These are phyloP conservation scores for Fusarium compactum DNA, from an alignment of 2,329 filamentous ascomycete genomes.

Conservation along the genomic window DNA sequence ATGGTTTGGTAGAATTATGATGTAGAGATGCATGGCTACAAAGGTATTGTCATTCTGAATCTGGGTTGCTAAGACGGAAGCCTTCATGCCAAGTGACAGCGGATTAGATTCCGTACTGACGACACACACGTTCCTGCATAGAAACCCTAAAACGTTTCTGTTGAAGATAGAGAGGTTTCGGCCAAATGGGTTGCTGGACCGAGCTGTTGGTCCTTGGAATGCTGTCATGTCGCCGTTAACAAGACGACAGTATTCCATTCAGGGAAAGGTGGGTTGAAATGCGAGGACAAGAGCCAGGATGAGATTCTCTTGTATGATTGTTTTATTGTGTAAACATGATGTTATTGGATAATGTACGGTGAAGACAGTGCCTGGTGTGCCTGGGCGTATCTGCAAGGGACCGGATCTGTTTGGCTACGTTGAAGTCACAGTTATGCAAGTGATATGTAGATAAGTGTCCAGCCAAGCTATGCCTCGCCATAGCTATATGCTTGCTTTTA, in stretches of 20 bases:
- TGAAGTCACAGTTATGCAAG: not conserved
- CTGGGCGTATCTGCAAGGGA: slow-evolving; percentile 6
- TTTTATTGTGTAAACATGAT: too few relatives aligned
- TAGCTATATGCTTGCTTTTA: not conserved
- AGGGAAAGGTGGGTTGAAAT: not conserved
- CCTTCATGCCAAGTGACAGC: slow-evolving; percentile 32
- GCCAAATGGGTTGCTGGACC: not conserved
- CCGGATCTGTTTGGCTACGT: not conserved
- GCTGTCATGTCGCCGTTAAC: slow-evolving; percentile 1
- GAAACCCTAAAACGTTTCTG: slow-evolving; percentile 4
- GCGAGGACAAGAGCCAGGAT: not conserved
- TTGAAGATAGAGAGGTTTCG: not conserved
- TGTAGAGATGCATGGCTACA: not conserved
- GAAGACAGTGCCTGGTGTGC: not conserved
- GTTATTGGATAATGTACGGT: too few relatives aligned
- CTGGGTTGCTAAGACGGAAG: slow-evolving; percentile 36
- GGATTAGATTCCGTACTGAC: slow-evolving; percentile 11
- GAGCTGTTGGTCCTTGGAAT: slow-evolving; percentile 26
- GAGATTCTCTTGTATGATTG: not conserved
- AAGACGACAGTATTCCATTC: not conserved
- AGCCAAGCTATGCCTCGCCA: too few relatives aligned
- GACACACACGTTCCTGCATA: slow-evolving; percentile 15
- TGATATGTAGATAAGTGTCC: not conserved
- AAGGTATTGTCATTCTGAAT: slow-evolving; percentile 35
- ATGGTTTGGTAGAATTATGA: not conserved